Conservation (phyloP, 2,329 filamentous ascomycete genomes). For the Parasarocladium wereldwijsianum region DNA sequence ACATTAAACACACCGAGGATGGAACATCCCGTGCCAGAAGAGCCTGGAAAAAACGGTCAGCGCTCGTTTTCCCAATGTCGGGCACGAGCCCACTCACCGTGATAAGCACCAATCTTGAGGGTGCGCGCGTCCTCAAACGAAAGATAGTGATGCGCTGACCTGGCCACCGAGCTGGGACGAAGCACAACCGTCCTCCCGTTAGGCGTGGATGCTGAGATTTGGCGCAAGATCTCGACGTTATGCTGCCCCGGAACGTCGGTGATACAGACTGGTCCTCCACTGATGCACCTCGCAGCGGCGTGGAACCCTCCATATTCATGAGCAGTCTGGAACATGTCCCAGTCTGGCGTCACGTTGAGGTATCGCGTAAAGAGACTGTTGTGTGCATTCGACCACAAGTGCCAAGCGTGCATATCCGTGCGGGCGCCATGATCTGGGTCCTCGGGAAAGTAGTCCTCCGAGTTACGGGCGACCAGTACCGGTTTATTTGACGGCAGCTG, state of each 20-base stretch:
- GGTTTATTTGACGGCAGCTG: conserved; percentile 67
- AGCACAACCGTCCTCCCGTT: conserved; percentile 66
- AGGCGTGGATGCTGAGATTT: conserved; percentile 66
- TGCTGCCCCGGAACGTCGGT: conserved; percentile 81
- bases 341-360: conserved; percentile 76
- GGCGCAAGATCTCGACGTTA: conserved; percentile 56
- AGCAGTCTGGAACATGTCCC: conserved; percentile 55
- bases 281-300: conserved; percentile 77
- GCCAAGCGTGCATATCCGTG: conserved; percentile 93
- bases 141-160: conserved; percentile 58
- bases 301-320: conserved; percentile 67
- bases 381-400: conserved; percentile 88
- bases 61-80: too few species aligned
- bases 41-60: too few species aligned
- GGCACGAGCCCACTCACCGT: conserved; percentile 38
- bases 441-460: conserved; percentile 83
- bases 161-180: conserved; percentile 60
- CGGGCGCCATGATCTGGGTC: too few species aligned
- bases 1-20: conserved; percentile 82
- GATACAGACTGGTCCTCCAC: conserved; percentile 86
- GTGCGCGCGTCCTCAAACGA: conserved; percentile 59
- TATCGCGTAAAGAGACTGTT: conserved; percentile 72
- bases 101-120: conserved; percentile 67
- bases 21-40: conserved; percentile 50
- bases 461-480: conserved; percentile 65